Base-by-base conservation (phyloP, 805 yeast genomes). In the Pichia manshurica region DNA sequence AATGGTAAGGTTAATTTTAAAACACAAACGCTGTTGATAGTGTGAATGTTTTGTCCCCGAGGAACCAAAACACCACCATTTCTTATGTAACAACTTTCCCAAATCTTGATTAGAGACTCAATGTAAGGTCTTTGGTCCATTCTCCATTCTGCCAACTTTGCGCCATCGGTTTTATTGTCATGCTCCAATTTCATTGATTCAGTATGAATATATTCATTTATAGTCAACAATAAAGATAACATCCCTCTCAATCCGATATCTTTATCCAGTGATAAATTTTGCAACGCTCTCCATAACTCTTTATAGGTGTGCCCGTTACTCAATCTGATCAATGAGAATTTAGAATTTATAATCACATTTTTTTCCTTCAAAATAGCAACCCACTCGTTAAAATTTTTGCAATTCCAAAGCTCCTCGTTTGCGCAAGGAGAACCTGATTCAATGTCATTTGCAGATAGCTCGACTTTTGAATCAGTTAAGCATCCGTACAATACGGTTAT, bases 1-100 rank as follows among this genome's bases (percentile, higher is more conserved):
- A 85, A 62, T 4, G 93, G 91, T 48, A 85, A 64, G 20, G 84
- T 77, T 53, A 85, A 63, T 60, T 84, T 81, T 53, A 82, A 65
- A 20, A 78, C 78, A 34, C 84, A 77, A 50, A 74, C 72, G 45
- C 73, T 70, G 51, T 71, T 72, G 47, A 82, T 74, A 10, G 75
- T 65, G 37, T 72, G 70, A 33, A 70, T 56, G 51, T 76, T 78
- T 38, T 72, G 69, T 25, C 76, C 76, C 53, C 75, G 75, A 25
- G 82, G 73, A 19, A 73, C 71, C 22, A 82, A 63, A 2, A 76
- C 68, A 5, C 93, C 93, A 9, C 84, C 86, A 55, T 78, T 82
- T 53, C 72, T 70, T 36, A 80, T 64, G 58, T 75, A 85, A 25
- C 77, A 61, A 16, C 72, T 69, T 62, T 85, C 93, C 91, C 91